These are phyloP conservation scores for Glycine soja DNA, from an alignment of 306 rosid species.

Conservation along the genomic window DNA sequence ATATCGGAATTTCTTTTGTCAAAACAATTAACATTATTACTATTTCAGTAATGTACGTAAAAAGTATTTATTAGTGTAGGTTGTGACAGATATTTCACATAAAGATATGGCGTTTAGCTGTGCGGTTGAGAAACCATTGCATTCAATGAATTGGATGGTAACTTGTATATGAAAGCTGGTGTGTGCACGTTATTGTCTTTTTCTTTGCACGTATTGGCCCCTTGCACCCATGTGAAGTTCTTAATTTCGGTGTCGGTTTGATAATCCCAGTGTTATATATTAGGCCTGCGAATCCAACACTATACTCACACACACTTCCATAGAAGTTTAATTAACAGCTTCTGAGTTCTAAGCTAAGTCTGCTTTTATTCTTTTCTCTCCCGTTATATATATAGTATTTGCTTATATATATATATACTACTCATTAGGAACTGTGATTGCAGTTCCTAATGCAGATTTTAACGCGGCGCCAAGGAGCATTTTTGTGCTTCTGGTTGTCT, in stretches of 20 bases:
- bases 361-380: neutral
- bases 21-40: neutral
- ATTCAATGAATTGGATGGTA: slow-evolving; percentile 58
- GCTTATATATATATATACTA: too few relatives aligned
- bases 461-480: slow-evolving; percentile 50
- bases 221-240: slow-evolving; percentile 72
- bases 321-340: slow-evolving; percentile 45
- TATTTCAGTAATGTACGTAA: neutral
- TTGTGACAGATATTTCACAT: slow-evolving; percentile 53
- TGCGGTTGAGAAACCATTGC: slow-evolving; percentile 60
- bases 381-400: neutral
- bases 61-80: slow-evolving; percentile 68
- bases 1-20: neutral
- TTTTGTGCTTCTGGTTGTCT: slow-evolving; percentile 64
- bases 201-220: slow-evolving; percentile 46
- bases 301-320: neutral
- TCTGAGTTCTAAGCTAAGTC: too few relatives aligned
- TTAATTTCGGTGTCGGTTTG: slow-evolving; percentile 65
- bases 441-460: slow-evolving; percentile 59
- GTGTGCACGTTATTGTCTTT: slow-evolving; percentile 58
- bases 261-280: slow-evolving; percentile 53
- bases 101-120: slow-evolving; percentile 32
- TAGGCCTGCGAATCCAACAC: slow-evolving; percentile 9
- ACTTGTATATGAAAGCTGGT: slow-evolving; percentile 30
- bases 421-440: slow-evolving; percentile 21